Conservation (phyloP, 345 rosid species). For the Camelina sativa region DNA sequence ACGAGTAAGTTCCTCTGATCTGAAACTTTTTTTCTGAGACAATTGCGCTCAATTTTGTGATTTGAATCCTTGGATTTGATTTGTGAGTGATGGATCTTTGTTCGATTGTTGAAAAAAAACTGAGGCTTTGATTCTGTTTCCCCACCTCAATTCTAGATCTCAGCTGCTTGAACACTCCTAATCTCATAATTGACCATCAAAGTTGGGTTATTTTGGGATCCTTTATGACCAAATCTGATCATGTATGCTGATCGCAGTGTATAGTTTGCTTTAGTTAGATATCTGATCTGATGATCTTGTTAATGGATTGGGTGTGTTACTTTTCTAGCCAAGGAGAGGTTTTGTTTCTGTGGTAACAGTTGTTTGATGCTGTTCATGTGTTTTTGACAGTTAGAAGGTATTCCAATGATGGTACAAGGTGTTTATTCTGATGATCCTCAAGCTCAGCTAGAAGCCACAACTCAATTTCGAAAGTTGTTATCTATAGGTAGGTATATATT, state of each 20-base stretch:
- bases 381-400: slow-evolving; percentile 66
- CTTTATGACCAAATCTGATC: slow-evolving; percentile 17
- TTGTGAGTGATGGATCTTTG: slow-evolving; percentile 33
- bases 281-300: slow-evolving; percentile 9
- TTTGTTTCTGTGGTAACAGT: slow-evolving; percentile 12
- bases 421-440: slow-evolving; percentile 67
- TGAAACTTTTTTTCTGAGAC: background rate
- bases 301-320: slow-evolving; percentile 20
- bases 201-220: background rate
- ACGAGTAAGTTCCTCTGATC: slow-evolving; percentile 49
- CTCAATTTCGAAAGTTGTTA: slow-evolving; percentile 76
- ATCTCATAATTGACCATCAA: slow-evolving; percentile 1
- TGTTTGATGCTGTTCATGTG: slow-evolving; percentile 40
- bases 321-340: background rate
- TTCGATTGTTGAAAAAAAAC: background rate
- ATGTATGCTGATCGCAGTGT: slow-evolving; percentile 16
- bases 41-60: no score
- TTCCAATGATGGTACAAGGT: slow-evolving; percentile 79
- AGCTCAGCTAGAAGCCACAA: slow-evolving; percentile 74
- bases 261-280: background rate
- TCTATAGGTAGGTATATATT: slow-evolving; percentile 60
- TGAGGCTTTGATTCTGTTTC: slow-evolving; percentile 11
- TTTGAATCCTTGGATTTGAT: slow-evolving; percentile 30
- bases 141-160: slow-evolving; percentile 35
- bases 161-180: background rate